Base-by-base conservation (phyloP, 2,329 filamentous ascomycete species). In the Bipolaris victoriae region DNA sequence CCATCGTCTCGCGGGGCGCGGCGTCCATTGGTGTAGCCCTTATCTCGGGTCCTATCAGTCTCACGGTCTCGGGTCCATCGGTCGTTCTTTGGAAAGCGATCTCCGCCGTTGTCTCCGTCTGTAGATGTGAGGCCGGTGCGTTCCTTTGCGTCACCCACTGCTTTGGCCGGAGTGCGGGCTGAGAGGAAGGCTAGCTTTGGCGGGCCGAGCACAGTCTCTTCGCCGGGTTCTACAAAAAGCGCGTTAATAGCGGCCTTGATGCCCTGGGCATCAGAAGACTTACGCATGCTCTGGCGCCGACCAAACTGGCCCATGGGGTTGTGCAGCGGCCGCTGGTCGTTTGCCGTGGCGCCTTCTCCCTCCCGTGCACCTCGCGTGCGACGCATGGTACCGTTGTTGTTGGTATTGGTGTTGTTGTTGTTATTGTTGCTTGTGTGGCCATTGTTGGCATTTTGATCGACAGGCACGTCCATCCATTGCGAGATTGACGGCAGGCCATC, bases 381-480 rank as follows among this genome's bases (percentile, higher is more conserved):
- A 60, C 63, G 69, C 57, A 56, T 66, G 57, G 57, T 66, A 54
- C 62, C 62, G 31, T 66, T 68, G 40, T 63, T 68, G 46, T 55
- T 65, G 43, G 58, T 51, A 36, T 63, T 65, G 43, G 29, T 31
- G 11, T 11, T 31, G 4, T 60, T 54, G 39, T 60, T 68, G 61
- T 66, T 69, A 47, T 56, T 67, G 44, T 60, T 67, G 46, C 58
- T 67, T 47, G 62, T 48, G 43, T 65, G 67, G 57, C 60, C 69
- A 63, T 68, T 70, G 55, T 58, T 67, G 53, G 55, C 57, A 36
- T 43, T 68, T 33, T 71, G 67, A 22, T 75, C 73, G 24, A 64
- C 57, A 18, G 71, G 65, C 43, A 68, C 96, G 90, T 94, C 92
- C 92, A 97, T 96, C 93, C 93, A 98, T 82, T 96, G 91, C 80